Evolutionary conservation across 495 filamentous ascomycete genomes (phyloP).

Genomic region (Penicillium cataractarum): DNA sequence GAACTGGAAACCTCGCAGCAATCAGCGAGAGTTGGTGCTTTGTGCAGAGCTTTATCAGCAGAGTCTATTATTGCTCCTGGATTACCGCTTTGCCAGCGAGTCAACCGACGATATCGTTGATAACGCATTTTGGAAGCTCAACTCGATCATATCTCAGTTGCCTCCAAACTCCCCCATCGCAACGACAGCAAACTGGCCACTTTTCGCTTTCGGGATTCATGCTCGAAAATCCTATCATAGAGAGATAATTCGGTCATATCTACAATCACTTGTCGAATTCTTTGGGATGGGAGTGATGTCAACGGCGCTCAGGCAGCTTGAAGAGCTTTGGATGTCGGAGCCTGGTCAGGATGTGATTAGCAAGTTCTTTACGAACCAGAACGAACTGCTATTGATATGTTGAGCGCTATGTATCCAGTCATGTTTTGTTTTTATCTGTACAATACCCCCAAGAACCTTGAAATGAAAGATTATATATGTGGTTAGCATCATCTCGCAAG

Average conservation of each 20-base stretch:
- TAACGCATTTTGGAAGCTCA: slow-evolving; percentile 11
- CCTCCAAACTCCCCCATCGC: slow-evolving; percentile 21
- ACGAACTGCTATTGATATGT: slow-evolving; percentile 20
- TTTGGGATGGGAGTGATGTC: slow-evolving; percentile 27
- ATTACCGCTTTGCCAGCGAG: slow-evolving; percentile 12
- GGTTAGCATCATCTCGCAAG: background rate
- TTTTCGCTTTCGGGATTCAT: slow-evolving; percentile 22
- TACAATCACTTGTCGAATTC: slow-evolving; percentile 8
- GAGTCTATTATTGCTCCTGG: slow-evolving; percentile 21
- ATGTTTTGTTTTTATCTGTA: background rate
- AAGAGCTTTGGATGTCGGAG: slow-evolving; percentile 15
- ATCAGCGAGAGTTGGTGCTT: slow-evolving; percentile 16
- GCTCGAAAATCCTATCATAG: slow-evolving; percentile 5
- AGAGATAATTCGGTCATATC: slow-evolving; percentile 12
- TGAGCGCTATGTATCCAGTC: background rate
- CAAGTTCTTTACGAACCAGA: slow-evolving; percentile 20
- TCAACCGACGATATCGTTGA: slow-evolving; percentile 5
- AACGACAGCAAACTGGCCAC: slow-evolving; percentile 23
- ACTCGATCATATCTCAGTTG: slow-evolving; percentile 13
- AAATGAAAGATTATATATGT: background rate
- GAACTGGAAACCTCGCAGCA: slow-evolving; percentile 14
- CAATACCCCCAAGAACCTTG: background rate
- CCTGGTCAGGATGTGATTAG: slow-evolving; percentile 4
- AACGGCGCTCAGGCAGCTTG: slow-evolving; percentile 19
- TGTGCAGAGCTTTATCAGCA: slow-evolving; percentile 24